Evolutionary conservation across 129 eudicot species (phyloP), one percentile per base, ranked within the genome.

Genomic region (Tagetes erecta): DNA sequence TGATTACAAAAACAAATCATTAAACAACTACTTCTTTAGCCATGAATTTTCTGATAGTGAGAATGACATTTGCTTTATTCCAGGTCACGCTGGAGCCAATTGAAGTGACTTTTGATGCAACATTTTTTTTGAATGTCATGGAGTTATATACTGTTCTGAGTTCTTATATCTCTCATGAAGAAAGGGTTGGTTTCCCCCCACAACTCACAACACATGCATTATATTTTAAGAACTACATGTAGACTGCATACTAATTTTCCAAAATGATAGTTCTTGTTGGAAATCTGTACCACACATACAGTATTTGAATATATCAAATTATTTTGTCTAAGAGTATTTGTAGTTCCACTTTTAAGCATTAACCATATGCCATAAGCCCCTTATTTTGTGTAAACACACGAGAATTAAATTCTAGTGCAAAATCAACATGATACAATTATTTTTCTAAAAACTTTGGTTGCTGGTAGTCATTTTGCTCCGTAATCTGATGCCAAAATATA

Each of bases 31-130:
- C n/a, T 38, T 70, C 40, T 55, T 71, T 71, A 14, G 75, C 72
- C 73, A 20, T 38, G 52, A 58, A 50, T 56, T 52, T 82, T 78
- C 70, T 52, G 68, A 66, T 46, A 63, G 37, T 55, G 47, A 14
- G 30, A 56, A 52, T 58, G 80, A 55, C 36, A 56, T 45, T 53
- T 68, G 52, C 59, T 80, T 65, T 75, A 55, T 74, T 70, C 67
- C 83, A 93, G 98, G 96, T 88, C n/a, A 64, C 80, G 75, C 78
- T 93, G 77, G 85, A 85, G 79, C 89, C 97, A 11, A 33, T 82
- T 68, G 91, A 87, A 86, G 78, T 93, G 68, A 78, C 78, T 31
- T 86, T 78, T 70, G 91, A 90, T 79, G 79, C 78, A 44, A 72
- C 77, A 47, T 90, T 88, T 76, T 11, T 90, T 37, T 73, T 73